Evolutionary conservation across 345 rosid species (phyloP).

Genomic region (Brassica juncea): DNA sequence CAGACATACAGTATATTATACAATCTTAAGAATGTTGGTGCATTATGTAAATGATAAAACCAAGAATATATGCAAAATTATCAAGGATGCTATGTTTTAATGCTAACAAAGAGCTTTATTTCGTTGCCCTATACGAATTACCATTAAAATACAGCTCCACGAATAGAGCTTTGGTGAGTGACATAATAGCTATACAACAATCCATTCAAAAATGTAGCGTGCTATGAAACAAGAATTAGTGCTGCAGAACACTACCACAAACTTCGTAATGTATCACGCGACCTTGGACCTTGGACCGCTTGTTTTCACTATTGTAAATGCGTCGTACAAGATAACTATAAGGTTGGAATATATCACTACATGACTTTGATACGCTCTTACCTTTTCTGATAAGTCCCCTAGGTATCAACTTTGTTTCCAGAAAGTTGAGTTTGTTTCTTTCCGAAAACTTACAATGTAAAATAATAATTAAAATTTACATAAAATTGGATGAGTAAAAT

Average conservation of each 20-base stretch:
- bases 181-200: background rate
- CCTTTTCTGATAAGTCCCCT: background rate
- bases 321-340: background rate
- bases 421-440: constrained; percentile 1
- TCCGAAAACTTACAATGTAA: background rate
- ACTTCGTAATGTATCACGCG: background rate
- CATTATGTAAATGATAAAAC: background rate
- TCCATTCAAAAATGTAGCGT: background rate
- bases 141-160: background rate
- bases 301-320: background rate
- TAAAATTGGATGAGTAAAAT: background rate
- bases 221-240: background rate
- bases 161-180: background rate
- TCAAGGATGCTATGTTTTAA: background rate
- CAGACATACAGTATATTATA: background rate
- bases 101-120: background rate
- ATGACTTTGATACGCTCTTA: background rate
- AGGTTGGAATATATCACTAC: background rate
- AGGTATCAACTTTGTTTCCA: background rate
- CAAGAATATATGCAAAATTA: background rate
- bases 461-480: background rate
- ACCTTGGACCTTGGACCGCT: background rate
- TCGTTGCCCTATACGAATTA: background rate
- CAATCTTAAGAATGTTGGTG: background rate
- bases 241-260: background rate